phyloP scores from a whole-genome alignment of 495 filamentous ascomycete species.

The Neurospora sp. region DNA sequence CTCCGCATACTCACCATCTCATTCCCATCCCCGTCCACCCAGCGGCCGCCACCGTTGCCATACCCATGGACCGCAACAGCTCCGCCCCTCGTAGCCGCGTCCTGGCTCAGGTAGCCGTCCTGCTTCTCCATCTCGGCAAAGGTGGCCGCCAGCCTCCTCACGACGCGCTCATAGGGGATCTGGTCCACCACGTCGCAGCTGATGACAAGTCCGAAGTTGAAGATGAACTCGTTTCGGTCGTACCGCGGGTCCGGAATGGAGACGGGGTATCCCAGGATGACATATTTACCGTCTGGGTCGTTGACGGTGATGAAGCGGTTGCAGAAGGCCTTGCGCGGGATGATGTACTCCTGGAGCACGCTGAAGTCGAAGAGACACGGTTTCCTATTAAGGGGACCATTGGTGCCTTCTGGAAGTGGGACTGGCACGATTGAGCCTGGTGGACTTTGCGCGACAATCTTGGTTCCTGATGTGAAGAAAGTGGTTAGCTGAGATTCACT shows the following conservation, averaged over 20 bases:
- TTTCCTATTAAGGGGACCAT: conserved; percentile 40
- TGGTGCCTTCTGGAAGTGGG: conserved; percentile 19
- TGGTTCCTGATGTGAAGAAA: conserved; percentile 51
- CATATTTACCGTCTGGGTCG: conserved; percentile 58
- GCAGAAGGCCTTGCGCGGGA: conserved; percentile 86
- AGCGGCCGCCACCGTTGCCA: conserved; percentile 24
- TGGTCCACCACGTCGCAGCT: conserved; percentile 53
- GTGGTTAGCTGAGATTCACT: background rate
- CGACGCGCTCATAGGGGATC: conserved; percentile 65
- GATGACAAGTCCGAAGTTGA: conserved; percentile 89
- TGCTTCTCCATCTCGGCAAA: conserved; percentile 87
- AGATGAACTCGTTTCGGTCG: conserved; percentile 91
- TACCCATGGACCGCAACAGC: conserved; percentile 15
- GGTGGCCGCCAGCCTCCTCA: conserved; percentile 70
- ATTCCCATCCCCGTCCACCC: conserved; percentile 1
- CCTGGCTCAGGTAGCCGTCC: conserved; percentile 59
- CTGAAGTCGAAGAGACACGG: conserved; percentile 71
- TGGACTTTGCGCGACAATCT: conserved; percentile 64
- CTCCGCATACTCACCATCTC: conserved; percentile 23
- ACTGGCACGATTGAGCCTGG: conserved; percentile 61
- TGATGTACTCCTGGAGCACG: conserved; percentile 77
- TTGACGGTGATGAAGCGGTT: conserved; percentile 74
- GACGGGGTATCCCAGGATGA: conserved; percentile 80
- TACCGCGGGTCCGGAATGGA: conserved; percentile 70
- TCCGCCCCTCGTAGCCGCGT: conserved; percentile 18